A percentile compares a stretch with the other conserved stretches of the same genome.
These are phyloP conservation scores for Plasmodium yoelii DNA, from an alignment of 169 alveolate species.

Conservation along the genomic window DNA sequence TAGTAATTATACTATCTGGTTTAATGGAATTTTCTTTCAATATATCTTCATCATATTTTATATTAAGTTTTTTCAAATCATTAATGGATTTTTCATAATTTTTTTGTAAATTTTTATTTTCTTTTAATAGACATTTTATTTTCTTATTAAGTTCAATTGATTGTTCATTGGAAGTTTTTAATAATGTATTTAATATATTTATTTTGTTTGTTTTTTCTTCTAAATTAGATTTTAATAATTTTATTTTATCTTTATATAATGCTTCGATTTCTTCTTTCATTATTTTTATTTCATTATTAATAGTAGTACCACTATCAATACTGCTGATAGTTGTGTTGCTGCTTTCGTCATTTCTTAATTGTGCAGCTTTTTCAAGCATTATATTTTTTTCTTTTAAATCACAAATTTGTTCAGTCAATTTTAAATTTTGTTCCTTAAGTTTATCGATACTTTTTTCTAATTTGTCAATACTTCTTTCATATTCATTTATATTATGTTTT, in stretches of 20 bases:
- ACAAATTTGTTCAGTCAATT: conserved; percentile 30
- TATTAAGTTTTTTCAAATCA: conserved; percentile 50
- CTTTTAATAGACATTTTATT: conserved; percentile 33
- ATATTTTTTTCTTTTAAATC: conserved; percentile 48
- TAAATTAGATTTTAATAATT: conserved; percentile 38
- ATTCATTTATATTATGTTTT: conserved; percentile 3
- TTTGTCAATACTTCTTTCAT: conserved; percentile 29
- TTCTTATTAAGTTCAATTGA: conserved; percentile 49
- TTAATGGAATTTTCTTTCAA: background rate
- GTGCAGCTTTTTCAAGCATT: conserved; percentile 12
- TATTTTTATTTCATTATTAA: conserved; percentile 16
- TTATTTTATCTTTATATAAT: conserved; percentile 51
- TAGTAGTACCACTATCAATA: no score
- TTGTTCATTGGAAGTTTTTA: conserved; percentile 69
- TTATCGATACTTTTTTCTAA: conserved; percentile 28
- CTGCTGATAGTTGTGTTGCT: background rate
- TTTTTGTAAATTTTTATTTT: conserved; percentile 52
- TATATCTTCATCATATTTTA: conserved; percentile 38
- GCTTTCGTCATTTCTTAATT: background rate
- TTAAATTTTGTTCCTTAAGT: conserved; percentile 26
- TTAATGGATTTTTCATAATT: conserved; percentile 59
- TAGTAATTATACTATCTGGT: background rate
- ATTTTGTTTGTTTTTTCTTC: conserved; percentile 59
- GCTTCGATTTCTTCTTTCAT: conserved; percentile 34
- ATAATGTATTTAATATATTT: conserved; percentile 27